These are phyloP conservation scores for Chalciporus chontae DNA, from an alignment of 768 basidiomycete genomes.

Conservation along the genomic window DNA sequence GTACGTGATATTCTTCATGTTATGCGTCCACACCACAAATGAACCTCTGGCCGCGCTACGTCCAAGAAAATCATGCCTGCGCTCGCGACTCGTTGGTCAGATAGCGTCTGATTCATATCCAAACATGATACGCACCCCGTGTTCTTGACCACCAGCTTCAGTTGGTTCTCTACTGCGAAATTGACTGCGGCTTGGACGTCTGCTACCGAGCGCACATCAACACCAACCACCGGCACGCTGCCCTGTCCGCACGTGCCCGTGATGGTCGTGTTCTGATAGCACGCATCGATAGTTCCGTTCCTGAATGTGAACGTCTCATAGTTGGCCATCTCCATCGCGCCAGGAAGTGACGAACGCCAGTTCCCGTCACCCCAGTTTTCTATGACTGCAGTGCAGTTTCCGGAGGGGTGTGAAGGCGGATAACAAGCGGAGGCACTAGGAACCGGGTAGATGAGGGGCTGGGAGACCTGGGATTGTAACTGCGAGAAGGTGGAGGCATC, in stretches of 20 bases:
- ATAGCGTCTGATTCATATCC: not conserved
- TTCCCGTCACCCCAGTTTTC: constrained; percentile 30
- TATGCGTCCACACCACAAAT: constrained; percentile 41
- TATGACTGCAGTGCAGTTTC: constrained; percentile 35
- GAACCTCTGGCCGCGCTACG: constrained; percentile 35
- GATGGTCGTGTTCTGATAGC: constrained; percentile 31
- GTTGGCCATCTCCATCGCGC: constrained; percentile 36
- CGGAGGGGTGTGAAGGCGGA: constrained; percentile 23
- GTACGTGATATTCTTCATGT: constrained; percentile 37
- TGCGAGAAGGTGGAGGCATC: constrained; percentile 10
- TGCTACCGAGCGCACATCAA: constrained; percentile 13
- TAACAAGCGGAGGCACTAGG: constrained; percentile 21
- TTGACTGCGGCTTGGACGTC: constrained; percentile 22
- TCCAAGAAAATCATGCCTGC: constrained; percentile 38
- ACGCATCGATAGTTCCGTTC: constrained; percentile 46
- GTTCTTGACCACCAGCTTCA: constrained; percentile 21
- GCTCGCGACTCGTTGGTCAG: not conserved
- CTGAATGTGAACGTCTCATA: constrained; percentile 32
- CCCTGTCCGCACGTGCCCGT: constrained; percentile 16
- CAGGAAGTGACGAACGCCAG: constrained; percentile 41
- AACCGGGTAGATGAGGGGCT: constrained; percentile 14
- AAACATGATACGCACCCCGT: constrained; percentile 10
- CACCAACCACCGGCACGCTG: constrained; percentile 17
- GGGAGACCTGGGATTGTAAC: constrained; percentile 16
- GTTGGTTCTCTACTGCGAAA: constrained; percentile 14